A percentile compares a stretch with the other conserved stretches of the same genome.
Conservation (phyloP, 495 filamentous ascomycete genomes). For the Penicillium atrosanguineum region DNA sequence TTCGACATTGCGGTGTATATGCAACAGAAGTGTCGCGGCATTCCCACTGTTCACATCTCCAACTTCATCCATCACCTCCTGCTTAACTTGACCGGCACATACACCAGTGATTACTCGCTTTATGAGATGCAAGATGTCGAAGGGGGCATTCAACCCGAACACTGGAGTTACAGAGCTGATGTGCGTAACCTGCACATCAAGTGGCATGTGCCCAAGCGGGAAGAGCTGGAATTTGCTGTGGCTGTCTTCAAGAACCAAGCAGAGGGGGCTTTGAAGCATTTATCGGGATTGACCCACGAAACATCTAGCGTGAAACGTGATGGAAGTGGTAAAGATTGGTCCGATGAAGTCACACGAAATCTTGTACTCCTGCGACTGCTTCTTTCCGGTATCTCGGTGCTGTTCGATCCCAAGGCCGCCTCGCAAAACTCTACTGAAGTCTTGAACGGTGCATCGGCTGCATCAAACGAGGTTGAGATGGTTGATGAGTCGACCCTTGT, state of each 20-base stretch:
- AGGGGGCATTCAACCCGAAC: conserved; percentile 57
- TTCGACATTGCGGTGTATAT: conserved; percentile 92
- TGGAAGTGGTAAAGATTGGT: conserved; percentile 97
- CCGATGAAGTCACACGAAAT: conserved; percentile 90
- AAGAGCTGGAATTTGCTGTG: conserved; percentile 84
- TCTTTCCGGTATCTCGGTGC: conserved; percentile 79
- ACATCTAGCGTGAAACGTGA: conserved; percentile 85
- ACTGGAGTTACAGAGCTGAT: conserved; percentile 75
- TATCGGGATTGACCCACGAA: conserved; percentile 74
- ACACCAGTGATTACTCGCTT: conserved; percentile 81
- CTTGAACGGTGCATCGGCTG: conserved; percentile 19
- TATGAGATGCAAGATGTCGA: conserved; percentile 68
- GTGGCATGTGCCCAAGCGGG: conserved; percentile 81
- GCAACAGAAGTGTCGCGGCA: conserved; percentile 90
- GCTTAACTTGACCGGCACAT: conserved; percentile 92
- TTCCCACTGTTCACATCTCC: conserved; percentile 91
- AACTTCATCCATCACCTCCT: conserved; percentile 98
- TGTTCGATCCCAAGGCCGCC: conserved; percentile 79
- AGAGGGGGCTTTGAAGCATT: conserved; percentile 60
- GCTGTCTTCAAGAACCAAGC: conserved; percentile 81
- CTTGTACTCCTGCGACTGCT: conserved; percentile 81
- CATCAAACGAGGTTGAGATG: conserved; percentile 44
- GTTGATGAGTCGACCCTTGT: conserved; percentile 20
- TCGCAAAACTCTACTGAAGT: conserved; percentile 37
- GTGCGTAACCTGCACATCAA: conserved; percentile 74